Conservation (phyloP, 2,329 filamentous ascomycete species). For the Aspergillus vadensis region DNA sequence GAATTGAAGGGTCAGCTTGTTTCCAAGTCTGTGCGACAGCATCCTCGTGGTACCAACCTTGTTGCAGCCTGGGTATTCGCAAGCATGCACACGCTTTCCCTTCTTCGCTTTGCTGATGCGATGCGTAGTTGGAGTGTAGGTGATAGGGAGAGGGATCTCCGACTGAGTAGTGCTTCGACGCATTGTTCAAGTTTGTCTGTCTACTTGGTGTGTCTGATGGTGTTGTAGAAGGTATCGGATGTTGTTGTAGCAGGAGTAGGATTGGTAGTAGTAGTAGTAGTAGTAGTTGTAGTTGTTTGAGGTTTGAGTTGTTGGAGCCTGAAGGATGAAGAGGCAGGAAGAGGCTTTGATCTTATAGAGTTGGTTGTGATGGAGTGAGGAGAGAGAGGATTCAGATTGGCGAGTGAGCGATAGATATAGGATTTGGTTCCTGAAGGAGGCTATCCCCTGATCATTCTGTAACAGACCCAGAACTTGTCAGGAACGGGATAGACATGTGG, state of each 20-base stretch:
- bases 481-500: conserved; percentile 17
- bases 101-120: conserved; percentile 57
- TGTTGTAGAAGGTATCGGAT: conserved; percentile 6
- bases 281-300: conserved; percentile 2
- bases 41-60: conserved; percentile 41
- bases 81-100: conserved; percentile 53
- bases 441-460: conserved; percentile 26
- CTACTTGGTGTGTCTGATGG: conserved; percentile 23
- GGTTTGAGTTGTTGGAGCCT: conserved; percentile 2
- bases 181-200: conserved; percentile 28
- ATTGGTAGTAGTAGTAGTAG: too few relatives aligned
- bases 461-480: conserved; percentile 20
- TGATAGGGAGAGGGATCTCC: conserved; percentile 40
- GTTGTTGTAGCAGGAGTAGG: conserved; percentile 16
- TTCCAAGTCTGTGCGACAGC: conserved; percentile 1
- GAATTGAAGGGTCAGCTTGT: conserved; percentile 15
- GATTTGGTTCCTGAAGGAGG: conserved; percentile 25
- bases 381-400: conserved; percentile 25
- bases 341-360: conserved; percentile 16
- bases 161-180: conserved; percentile 30
- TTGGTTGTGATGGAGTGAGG: conserved; percentile 22
- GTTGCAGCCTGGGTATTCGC: conserved; percentile 50
- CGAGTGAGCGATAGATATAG: conserved; percentile 25
- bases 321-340: conserved; percentile 9
- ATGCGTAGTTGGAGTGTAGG: conserved; percentile 53